Conservation (phyloP, 768 basidiomycete species). For the Rhodocollybia butyracea region DNA sequence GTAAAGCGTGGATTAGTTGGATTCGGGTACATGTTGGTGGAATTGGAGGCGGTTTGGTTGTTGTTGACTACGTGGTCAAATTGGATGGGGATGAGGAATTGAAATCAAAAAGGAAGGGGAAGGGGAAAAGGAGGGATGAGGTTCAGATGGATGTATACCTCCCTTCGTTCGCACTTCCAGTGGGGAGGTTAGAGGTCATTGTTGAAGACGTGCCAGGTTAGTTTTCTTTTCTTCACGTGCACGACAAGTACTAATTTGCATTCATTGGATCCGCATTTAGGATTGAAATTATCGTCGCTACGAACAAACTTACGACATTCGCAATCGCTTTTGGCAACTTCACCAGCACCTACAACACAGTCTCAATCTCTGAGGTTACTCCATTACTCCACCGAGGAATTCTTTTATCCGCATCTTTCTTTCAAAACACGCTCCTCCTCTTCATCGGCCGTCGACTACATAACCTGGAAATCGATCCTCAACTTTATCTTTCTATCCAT, state of each 20-base stretch:
- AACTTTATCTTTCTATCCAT: background rate
- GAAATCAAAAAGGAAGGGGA: conserved; percentile 32
- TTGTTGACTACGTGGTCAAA: conserved; percentile 68
- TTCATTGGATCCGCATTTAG: background rate
- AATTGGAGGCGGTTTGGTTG: conserved; percentile 43
- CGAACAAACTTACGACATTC: conserved; percentile 59
- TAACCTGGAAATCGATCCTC: background rate
- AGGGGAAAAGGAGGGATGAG: conserved; percentile 29
- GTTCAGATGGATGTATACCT: conserved; percentile 47
- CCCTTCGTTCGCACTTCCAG: conserved; percentile 70
- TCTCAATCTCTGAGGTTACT: conserved; percentile 45
- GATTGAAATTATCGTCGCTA: conserved; percentile 37
- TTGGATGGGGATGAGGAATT: conserved; percentile 16
- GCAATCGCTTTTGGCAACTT: no score
- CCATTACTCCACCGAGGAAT: conserved; percentile 54
- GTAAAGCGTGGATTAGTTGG: conserved; percentile 37
- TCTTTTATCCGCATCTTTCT: conserved; percentile 55
- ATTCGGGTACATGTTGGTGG: conserved; percentile 55
- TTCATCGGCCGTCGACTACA: background rate
- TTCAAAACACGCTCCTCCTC: background rate
- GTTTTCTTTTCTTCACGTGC: conserved; percentile 14
- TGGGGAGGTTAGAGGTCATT: conserved; percentile 62
- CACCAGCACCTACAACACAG: conserved; percentile 26
- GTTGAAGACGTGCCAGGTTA: conserved; percentile 53
- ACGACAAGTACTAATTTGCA: background rate